Evolutionary conservation across 306 rosid genomes (phyloP).

Genomic region (Malus domestica): ASM211411v1 NC_041795.1:1188001-1188500

Average conservation of each 20-base stretch:
- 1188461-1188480: no score
- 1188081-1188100: background rate
- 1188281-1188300: background rate
- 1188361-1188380: no score
- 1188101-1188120: background rate
- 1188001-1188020: constrained; percentile 58
- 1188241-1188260: background rate
- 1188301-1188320: background rate
- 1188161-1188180: background rate
- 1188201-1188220: no score
- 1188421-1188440: no score
- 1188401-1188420: no score
- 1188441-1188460: no score
- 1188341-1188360: background rate
- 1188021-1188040: constrained; percentile 68
- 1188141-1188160: background rate
- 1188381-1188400: no score
- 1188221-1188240: no score
- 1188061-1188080: constrained; percentile 65
- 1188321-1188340: background rate
- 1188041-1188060: constrained; percentile 73
- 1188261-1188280: background rate
- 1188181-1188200: background rate
- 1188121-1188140: background rate
- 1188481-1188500: no score